Percentiles rank a stretch among this genome's conserved stretches.
Conservation (phyloP, 2,329 filamentous ascomycete species). For the Fusarium graminum region DNA sequence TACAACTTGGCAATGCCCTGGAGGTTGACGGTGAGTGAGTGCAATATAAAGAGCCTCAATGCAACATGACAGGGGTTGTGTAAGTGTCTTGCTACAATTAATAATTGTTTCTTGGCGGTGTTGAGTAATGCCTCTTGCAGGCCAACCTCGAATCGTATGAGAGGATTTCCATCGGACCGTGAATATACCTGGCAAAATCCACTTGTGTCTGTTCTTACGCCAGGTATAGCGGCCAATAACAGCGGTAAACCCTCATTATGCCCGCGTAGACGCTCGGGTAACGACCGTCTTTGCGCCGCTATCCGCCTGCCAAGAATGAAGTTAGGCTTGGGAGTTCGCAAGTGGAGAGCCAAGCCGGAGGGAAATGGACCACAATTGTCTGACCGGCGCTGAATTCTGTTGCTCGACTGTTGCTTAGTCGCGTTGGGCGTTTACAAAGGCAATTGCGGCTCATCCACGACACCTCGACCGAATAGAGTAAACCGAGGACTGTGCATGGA, state of each 20-base stretch:
- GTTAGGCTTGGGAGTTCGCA: background rate
- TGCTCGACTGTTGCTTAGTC: too few species aligned
- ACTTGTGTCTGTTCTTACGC: background rate
- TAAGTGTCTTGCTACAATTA: background rate
- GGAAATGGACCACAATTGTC: background rate
- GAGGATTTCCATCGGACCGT: background rate
- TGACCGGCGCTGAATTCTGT: too few species aligned
- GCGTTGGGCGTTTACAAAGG: background rate
- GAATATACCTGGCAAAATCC: constrained; percentile 9
- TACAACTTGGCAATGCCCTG: too few species aligned
- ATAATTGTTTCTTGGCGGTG: constrained; percentile 1
- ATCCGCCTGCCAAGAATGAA: constrained; percentile 22
- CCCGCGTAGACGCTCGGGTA: constrained; percentile 30
- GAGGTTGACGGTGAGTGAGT: background rate
- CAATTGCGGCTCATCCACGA: constrained; percentile 10
- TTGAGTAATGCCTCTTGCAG: background rate
- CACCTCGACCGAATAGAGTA: constrained; percentile 7
- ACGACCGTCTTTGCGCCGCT: constrained; percentile 12
- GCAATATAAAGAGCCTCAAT: constrained; percentile 3
- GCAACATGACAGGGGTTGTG: background rate
- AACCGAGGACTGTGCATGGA: constrained; percentile 5
- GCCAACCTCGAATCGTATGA: background rate
- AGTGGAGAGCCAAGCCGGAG: constrained; percentile 8
- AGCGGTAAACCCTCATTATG: constrained; percentile 30
- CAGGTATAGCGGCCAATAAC: background rate